These are phyloP conservation scores for Fraxinus pennsylvanica DNA, from an alignment of 257 asterid species.

Conservation along the genomic window DNA sequence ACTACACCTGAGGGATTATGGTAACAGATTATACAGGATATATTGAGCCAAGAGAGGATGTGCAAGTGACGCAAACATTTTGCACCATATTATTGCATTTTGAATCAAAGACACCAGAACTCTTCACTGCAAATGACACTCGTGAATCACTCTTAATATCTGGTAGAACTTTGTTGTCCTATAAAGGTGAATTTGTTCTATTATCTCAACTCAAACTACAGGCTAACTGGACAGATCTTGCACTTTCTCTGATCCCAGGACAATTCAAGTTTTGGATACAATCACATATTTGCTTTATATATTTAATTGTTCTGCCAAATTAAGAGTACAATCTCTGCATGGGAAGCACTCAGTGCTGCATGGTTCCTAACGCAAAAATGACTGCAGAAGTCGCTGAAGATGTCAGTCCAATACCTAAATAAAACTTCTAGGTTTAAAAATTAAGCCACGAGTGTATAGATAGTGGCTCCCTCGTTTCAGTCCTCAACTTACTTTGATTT, in stretches of 20 bases:
- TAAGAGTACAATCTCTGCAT: background rate
- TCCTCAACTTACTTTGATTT: slow-evolving; percentile 8
- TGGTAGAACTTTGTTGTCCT: too few relatives aligned
- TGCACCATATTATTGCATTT: background rate
- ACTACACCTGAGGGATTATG: slow-evolving; percentile 2
- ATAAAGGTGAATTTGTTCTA: background rate
- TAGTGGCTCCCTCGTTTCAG: background rate
- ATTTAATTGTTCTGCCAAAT: background rate
- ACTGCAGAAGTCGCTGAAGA: slow-evolving; percentile 3
- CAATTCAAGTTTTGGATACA: background rate
- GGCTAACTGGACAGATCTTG: background rate
- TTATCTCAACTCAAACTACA: slow-evolving; percentile 19
- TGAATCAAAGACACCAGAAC: background rate
- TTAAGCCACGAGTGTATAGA: slow-evolving; percentile 6
- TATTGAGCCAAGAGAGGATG: background rate
- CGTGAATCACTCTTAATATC: too few relatives aligned
- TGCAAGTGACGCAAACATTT: slow-evolving; percentile 3
- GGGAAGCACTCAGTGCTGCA: slow-evolving; percentile 18
- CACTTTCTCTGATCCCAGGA: background rate
- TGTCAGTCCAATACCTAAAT: slow-evolving; percentile 3
- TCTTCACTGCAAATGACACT: background rate
- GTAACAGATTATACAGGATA: background rate
- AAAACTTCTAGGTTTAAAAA: slow-evolving; percentile 1
- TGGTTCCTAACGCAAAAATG: background rate
- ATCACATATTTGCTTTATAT: background rate